A percentile compares a stretch with the other conserved stretches of the same genome.
These are phyloP conservation scores for Suhomyces sp. DNA, from an alignment of 805 yeast genomes.

Conservation along the genomic window DNA sequence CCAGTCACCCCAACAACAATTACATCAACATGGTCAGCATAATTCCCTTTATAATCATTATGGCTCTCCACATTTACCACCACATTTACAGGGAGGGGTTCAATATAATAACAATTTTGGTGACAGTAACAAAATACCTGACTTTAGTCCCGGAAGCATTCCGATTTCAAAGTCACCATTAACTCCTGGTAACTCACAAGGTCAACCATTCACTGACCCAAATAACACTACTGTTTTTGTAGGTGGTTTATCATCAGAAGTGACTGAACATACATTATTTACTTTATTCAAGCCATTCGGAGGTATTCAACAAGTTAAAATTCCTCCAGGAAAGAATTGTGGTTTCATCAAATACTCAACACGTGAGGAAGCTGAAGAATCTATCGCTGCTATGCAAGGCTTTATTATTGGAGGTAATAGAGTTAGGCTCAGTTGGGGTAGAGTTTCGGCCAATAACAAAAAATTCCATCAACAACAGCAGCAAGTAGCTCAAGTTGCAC, in stretches of 20 bases:
- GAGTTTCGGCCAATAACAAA: conserved; percentile 40
- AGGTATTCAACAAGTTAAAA: conserved; percentile 63
- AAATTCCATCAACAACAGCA: conserved; percentile 31
- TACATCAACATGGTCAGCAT: background rate
- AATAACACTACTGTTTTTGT: conserved; percentile 75
- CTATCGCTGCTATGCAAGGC: conserved; percentile 87
- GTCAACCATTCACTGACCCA: conserved; percentile 48
- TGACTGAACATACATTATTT: conserved; percentile 59
- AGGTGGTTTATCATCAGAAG: conserved; percentile 69
- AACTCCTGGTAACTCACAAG: conserved; percentile 5
- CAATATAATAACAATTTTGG: background rate
- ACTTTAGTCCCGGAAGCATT: background rate
- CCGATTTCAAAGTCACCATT: background rate
- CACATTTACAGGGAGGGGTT: background rate
- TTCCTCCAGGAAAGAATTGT: conserved; percentile 81
- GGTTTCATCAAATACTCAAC: conserved; percentile 84
- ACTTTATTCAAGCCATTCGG: conserved; percentile 74
- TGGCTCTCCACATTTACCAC: conserved; percentile 7
- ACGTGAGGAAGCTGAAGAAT: conserved; percentile 79
- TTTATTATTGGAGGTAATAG: conserved; percentile 82
- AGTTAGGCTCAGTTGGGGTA: conserved; percentile 86
- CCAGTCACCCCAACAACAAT: background rate
- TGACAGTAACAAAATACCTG: background rate
- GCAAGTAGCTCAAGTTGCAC: conserved; percentile 34
- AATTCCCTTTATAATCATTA: conserved; percentile 6